Conservation (phyloP, 129 eudicot genomes). For the Lactuca saligna region DNA sequence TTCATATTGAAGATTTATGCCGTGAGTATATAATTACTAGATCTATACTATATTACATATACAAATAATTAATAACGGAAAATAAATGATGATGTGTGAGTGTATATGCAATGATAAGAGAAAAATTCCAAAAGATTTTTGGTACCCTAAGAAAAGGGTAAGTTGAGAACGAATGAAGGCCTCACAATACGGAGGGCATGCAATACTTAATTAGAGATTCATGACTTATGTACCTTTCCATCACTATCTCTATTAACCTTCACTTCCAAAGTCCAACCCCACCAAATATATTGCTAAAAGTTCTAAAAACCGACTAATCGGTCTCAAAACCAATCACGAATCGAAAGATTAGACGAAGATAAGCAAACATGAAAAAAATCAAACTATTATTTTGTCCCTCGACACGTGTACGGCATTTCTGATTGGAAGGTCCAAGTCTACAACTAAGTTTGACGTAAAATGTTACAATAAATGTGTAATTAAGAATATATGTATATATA, state of each 20-base stretch:
- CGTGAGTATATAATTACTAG: neutral
- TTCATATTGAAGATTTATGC: neutral
- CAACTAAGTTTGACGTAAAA: slow-evolving; percentile 12
- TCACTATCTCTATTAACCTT: slow-evolving; percentile 24
- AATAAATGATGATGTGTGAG: slow-evolving; percentile 25
- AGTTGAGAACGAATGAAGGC: slow-evolving; percentile 32
- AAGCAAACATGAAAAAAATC: slow-evolving; percentile 32
- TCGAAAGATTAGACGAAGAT: slow-evolving; percentile 4
- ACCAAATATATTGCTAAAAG: slow-evolving; percentile 36
- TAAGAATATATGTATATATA: neutral
- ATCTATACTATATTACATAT: neutral
- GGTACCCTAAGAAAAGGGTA: slow-evolving; percentile 34
- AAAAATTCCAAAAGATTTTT: slow-evolving; percentile 29
- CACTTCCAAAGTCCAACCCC: slow-evolving; percentile 17
- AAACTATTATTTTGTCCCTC: slow-evolving; percentile 27
- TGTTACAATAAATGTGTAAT: slow-evolving; percentile 13
- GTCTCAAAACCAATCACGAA: slow-evolving; percentile 13
- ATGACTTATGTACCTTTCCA: slow-evolving; percentile 24
- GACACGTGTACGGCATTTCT: slow-evolving; percentile 34
- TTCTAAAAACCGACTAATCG: slow-evolving; percentile 31
- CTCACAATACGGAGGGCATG: slow-evolving; percentile 34
- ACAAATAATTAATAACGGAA: neutral
- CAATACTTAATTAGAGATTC: slow-evolving; percentile 15
- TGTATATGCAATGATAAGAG: slow-evolving; percentile 28
- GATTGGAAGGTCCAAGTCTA: slow-evolving; percentile 1